phyloP scores from a whole-genome alignment of 805 yeast genomes.

The Wickerhamomyces hampshirensis region DNA sequence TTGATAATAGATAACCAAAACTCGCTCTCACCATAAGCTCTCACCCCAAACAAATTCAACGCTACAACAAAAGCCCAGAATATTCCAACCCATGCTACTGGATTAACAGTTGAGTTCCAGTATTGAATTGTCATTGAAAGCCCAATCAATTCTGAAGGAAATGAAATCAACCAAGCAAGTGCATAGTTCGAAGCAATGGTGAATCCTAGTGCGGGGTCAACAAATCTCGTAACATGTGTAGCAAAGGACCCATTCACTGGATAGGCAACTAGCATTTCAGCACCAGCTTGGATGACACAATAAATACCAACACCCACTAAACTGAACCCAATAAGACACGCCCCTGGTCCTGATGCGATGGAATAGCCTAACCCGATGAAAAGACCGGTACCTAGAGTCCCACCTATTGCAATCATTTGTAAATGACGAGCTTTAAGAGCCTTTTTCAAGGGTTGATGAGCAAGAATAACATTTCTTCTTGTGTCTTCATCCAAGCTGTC shows the following conservation, averaged over 20 bases:
- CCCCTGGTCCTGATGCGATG: slow-evolving; percentile 59
- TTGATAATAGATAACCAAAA: slow-evolving; percentile 42
- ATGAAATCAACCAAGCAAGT: slow-evolving; percentile 50
- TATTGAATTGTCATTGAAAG: slow-evolving; percentile 52
- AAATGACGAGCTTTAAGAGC: slow-evolving; percentile 53
- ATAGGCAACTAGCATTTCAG: slow-evolving; percentile 47
- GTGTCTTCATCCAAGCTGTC: slow-evolving; percentile 18
- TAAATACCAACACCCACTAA: slow-evolving; percentile 55
- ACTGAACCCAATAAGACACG: slow-evolving; percentile 51
- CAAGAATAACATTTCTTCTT: slow-evolving; percentile 22
- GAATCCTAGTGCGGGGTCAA: slow-evolving; percentile 54
- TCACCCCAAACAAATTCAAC: slow-evolving; percentile 48
- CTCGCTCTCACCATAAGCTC: slow-evolving; percentile 52
- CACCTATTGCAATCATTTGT: slow-evolving; percentile 68
- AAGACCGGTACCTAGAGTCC: slow-evolving; percentile 68
- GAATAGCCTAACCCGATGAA: slow-evolving; percentile 63
- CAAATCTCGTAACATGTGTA: slow-evolving; percentile 44
- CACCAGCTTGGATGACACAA: slow-evolving; percentile 56
- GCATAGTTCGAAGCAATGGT: slow-evolving; percentile 51
- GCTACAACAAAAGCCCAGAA: slow-evolving; percentile 43
- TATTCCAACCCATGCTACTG: slow-evolving; percentile 58
- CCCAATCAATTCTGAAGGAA: slow-evolving; percentile 59
- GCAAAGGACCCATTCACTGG: slow-evolving; percentile 53
- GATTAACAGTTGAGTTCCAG: slow-evolving; percentile 43
- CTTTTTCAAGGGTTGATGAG: slow-evolving; percentile 31